These are phyloP conservation scores for Harringtonia lauricola DNA, from an alignment of 2,329 filamentous ascomycete species.

Conservation along the genomic window DNA sequence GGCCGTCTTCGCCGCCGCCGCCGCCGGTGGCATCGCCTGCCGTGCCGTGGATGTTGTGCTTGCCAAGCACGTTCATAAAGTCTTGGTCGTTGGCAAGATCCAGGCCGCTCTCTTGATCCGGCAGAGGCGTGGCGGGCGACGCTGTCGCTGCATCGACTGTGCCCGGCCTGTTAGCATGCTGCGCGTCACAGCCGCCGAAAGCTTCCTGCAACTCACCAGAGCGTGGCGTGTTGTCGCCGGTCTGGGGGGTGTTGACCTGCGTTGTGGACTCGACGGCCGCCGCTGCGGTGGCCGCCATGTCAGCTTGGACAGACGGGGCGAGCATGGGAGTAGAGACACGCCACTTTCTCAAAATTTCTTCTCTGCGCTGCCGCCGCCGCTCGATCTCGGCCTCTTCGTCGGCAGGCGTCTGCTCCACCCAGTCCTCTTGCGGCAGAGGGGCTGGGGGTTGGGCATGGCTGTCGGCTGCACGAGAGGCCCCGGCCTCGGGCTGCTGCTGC, in stretches of 20 bases:
- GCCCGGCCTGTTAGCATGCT: slow-evolving; percentile 8
- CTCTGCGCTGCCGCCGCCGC: slow-evolving; percentile 70
- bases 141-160: slow-evolving; percentile 9
- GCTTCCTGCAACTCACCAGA: slow-evolving; percentile 41
- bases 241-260: slow-evolving; percentile 28
- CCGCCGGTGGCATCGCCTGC: not conserved
- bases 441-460: not conserved
- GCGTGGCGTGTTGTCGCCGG: slow-evolving; percentile 30
- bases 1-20: slow-evolving; percentile 47
- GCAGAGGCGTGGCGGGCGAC: slow-evolving; percentile 19
- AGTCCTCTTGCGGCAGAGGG: slow-evolving; percentile 25
- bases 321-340: slow-evolving; percentile 62
- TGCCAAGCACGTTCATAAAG: slow-evolving; percentile 49
- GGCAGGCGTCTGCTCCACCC: slow-evolving; percentile 46
- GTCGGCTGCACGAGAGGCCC: no score
- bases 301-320: slow-evolving; percentile 61
- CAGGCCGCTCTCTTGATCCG: slow-evolving; percentile 38
- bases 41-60: slow-evolving; percentile 17
- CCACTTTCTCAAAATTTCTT: slow-evolving; percentile 77
- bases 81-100: slow-evolving; percentile 56
- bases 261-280: slow-evolving; percentile 35
- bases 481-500: no score
- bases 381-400: slow-evolving; percentile 79
- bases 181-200: not conserved
- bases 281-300: slow-evolving; percentile 35